These are phyloP conservation scores for Entonaema liquescens DNA, from an alignment of 495 filamentous ascomycete species.

Conservation along the genomic window DNA sequence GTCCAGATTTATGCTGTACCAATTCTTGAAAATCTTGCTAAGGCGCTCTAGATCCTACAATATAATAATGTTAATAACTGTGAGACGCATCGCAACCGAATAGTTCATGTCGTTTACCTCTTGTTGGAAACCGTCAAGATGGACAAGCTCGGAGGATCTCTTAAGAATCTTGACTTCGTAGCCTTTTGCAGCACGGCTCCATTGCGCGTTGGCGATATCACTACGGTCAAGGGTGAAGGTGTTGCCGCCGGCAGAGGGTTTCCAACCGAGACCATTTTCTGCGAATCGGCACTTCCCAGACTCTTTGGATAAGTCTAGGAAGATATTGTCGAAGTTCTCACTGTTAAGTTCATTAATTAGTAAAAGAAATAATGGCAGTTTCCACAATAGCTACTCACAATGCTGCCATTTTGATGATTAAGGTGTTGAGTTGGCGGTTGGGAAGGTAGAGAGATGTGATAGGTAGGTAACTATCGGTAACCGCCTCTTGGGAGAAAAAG, in stretches of 20 bases:
- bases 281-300: slow-evolving; percentile 92
- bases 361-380: background rate
- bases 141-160: slow-evolving; percentile 83
- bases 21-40: slow-evolving; percentile 90
- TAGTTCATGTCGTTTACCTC: slow-evolving; percentile 65
- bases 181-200: slow-evolving; percentile 92
- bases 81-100: background rate
- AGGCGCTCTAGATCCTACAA: slow-evolving; percentile 86
- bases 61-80: background rate
- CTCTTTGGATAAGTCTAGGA: slow-evolving; percentile 91
- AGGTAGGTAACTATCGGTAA: background rate
- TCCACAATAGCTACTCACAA: slow-evolving; percentile 25
- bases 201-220: slow-evolving; percentile 86
- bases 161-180: slow-evolving; percentile 92
- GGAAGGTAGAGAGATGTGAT: slow-evolving; percentile 5
- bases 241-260: slow-evolving; percentile 83
- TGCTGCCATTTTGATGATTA: slow-evolving; percentile 32
- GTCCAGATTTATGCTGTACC: slow-evolving; percentile 93
- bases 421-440: background rate
- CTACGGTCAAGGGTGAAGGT: slow-evolving; percentile 88
- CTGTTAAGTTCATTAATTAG: slow-evolving; percentile 43
- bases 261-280: slow-evolving; percentile 94
- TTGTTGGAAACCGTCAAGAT: slow-evolving; percentile 92
- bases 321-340: slow-evolving; percentile 96
- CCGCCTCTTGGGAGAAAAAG: slow-evolving; percentile 14